Evolutionary conservation across 2,329 filamentous ascomycete species (phyloP), one percentile per base, ranked within the genome.

Genomic region (Didymella pinodella): DNA sequence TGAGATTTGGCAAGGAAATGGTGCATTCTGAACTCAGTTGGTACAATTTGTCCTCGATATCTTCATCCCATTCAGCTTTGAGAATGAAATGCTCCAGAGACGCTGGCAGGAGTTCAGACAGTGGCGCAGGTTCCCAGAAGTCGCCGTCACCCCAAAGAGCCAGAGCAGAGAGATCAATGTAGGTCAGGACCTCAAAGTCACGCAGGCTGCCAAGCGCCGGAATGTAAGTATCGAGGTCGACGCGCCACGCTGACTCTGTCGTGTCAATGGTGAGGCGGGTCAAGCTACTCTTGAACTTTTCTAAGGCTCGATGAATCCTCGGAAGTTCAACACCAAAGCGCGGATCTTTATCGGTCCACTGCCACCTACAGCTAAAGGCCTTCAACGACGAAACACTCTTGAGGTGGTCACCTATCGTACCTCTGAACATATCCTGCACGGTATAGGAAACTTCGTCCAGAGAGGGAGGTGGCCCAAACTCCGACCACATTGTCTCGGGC

Each of bases 21-120:
- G 29, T 5, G 31, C 59, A 57, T 11, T 67, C 61, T 22, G 29
- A 26, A 5, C 46, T 32, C n/a, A 66, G 38, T 5, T 40, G 50
- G 18, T 45, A 14, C 2, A 66, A 38, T 7, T 44, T 43, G 10
- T 59, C 45, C n/a, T 65, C 62, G 7, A 66, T 50, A 38, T 63
- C 53, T 11, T 65, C 59, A 31, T 67, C 62, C 65, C 65, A 69
- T 46, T 67, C 65, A 7, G 54, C 54, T 4, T 60, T 44, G 25
- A 69, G 52, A 5, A 57, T 41, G 20, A 69, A 34, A 7, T 26
- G 57, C 38, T 66, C 61, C n/a, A 69, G 31, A 22, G 55, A 58
- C 11, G 28, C 25, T 10, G 66, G 66, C 2, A 69, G 32, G 1
- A 66, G 49, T 1, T 34, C n/a, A 44, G 62, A 54, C 25, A 66